Evolutionary conservation across 768 basidiomycete species (phyloP).

Genomic region (Podaxis rugospora): DNA sequence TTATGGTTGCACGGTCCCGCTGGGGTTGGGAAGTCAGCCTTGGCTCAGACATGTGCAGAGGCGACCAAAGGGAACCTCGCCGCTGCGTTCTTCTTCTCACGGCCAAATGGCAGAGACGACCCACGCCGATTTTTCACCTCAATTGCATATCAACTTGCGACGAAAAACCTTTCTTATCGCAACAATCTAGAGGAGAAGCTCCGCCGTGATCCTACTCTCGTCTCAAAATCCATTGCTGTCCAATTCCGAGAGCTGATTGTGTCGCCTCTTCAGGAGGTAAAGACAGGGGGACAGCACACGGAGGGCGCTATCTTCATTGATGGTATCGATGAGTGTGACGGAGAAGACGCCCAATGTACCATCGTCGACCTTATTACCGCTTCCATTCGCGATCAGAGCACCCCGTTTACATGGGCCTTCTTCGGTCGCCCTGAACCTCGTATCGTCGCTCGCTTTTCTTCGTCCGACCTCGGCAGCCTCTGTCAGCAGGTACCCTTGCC

Average conservation of each 20-base stretch:
- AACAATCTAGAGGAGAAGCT: background rate
- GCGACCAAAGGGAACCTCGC: background rate
- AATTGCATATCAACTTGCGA: background rate
- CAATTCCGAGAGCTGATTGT: background rate
- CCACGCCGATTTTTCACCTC: background rate
- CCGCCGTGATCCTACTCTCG: background rate
- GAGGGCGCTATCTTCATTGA: background rate
- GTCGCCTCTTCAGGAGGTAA: background rate
- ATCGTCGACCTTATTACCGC: background rate
- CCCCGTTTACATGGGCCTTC: background rate
- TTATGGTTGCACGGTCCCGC: background rate
- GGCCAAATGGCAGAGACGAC: background rate
- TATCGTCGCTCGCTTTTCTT: background rate
- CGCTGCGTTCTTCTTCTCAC: background rate
- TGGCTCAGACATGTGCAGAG: background rate
- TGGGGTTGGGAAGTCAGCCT: background rate
- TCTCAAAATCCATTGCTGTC: background rate
- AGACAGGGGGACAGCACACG: background rate
- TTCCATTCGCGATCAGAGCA: background rate
- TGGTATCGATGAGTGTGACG: background rate
- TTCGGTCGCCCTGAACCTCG: background rate
- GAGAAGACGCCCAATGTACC: background rate
- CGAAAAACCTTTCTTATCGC: background rate
- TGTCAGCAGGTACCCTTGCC: background rate
- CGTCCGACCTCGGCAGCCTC: background rate